Conservation (phyloP, 768 basidiomycete species). For the Cystofilobasidium capitatum region DNA sequence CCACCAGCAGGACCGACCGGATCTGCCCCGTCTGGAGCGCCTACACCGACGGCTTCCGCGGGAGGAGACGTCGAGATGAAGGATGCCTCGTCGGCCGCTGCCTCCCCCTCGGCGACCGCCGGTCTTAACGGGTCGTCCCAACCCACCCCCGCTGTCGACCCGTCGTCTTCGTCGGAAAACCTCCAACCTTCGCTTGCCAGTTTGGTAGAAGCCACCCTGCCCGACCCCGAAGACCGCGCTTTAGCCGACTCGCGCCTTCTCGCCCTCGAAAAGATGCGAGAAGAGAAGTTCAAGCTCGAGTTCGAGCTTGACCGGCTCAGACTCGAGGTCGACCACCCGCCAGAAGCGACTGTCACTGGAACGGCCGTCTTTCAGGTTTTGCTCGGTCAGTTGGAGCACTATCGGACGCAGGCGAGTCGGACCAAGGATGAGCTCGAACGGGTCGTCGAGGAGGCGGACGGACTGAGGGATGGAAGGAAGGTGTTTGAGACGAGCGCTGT, state of each 20-base stretch:
- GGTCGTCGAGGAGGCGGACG: slow-evolving; percentile 32
- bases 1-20: background rate
- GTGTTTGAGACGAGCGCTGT: slow-evolving; percentile 27
- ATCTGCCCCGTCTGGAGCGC: background rate
- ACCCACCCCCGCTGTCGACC: background rate
- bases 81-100: background rate
- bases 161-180: background rate
- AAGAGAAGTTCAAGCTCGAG: slow-evolving; percentile 31
- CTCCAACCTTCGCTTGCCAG: background rate
- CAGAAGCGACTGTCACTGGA: slow-evolving; percentile 31
- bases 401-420: slow-evolving; percentile 47
- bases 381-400: slow-evolving; percentile 47
- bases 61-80: background rate
- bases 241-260: slow-evolving; percentile 33
- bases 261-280: slow-evolving; percentile 31
- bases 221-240: slow-evolving; percentile 14
- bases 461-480: slow-evolving; percentile 30
- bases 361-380: slow-evolving; percentile 50
- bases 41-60: background rate
- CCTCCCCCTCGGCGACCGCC: background rate
- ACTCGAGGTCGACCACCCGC: slow-evolving; percentile 32
- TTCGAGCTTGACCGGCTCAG: slow-evolving; percentile 32
- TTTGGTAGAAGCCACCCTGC: background rate
- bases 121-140: background rate
- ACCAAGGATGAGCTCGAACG: slow-evolving; percentile 40